Evolutionary conservation across 192 early-diverging fungal species (phyloP), one percentile per base, ranked within the genome.

Genomic region (Allomyces arbusculus): DNA sequence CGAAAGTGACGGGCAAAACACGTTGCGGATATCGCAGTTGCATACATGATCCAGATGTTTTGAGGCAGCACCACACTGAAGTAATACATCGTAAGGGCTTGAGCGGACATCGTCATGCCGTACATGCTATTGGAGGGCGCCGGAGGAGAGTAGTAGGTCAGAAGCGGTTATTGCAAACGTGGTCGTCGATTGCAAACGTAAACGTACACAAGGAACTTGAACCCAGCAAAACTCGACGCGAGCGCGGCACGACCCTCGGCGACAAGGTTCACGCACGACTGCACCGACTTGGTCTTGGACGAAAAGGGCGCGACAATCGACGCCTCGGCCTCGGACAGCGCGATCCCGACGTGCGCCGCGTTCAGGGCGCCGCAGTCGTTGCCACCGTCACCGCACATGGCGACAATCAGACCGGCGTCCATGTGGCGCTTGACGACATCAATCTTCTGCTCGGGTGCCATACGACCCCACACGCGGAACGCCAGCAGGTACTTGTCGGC

Each of bases 331-430:
- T 86, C 87, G n/a, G 84, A 85, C 55, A 91, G 74, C 25, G 89
- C 89, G 10, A 91, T 67, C 28, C 89, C 89, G 23, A 85, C 87
- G 71, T 91, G 89, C 3, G 88, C 83, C 7, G 86, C 85, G 23
- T 87, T 82, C 63, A 91, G 69, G 8, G 89, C 89, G 55, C 87
- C 89, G 67, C 86, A 85, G 73, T 91, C 89, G 73, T 91, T 91
- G 25, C 87, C 87, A 72, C 88, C 89, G 68, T 91, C 89, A 67
- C 89, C 89, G 72, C 88, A 90, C 89, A 91, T 91, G 63, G 83
- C 88, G 12, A 86, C 86, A 44, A 91, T 80, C 50, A 58, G 12
- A 2, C 77, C 80, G 14, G 83, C 80, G 70, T 86, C 86, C 88
- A 91, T 89, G 64, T 89, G 87, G 45, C 84, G 66, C 61, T 81